A percentile compares a stretch with the other conserved stretches of the same genome.
Conservation (phyloP, 257 asterid genomes). For the Pogostemon cablin region DNA sequence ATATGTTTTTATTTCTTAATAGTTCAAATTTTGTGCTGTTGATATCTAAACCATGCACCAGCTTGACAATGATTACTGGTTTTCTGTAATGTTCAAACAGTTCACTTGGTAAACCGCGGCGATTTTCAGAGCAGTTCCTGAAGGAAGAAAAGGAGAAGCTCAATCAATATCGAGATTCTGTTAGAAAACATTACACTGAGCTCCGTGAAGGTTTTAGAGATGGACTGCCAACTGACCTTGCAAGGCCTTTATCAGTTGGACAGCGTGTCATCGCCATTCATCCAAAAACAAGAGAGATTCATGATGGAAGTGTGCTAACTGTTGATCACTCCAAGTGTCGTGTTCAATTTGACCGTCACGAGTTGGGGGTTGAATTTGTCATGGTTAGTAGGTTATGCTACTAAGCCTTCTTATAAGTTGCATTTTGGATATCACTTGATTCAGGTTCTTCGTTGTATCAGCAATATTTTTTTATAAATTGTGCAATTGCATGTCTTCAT, state of each 20-base stretch:
- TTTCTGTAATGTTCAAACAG: constrained; percentile 49
- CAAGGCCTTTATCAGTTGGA: constrained; percentile 90
- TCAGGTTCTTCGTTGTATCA: constrained; percentile 15
- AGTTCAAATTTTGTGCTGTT: constrained; percentile 16
- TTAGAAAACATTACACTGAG: constrained; percentile 82
- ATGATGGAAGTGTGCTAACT: constrained; percentile 87
- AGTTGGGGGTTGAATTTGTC: constrained; percentile 93
- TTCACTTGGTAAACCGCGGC: constrained; percentile 92
- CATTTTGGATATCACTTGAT: constrained; percentile 9
- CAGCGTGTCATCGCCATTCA: constrained; percentile 95
- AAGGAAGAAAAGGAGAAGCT: constrained; percentile 96
- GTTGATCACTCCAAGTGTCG: constrained; percentile 87
- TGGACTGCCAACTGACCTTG: constrained; percentile 89
- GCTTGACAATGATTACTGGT: constrained; percentile 20
- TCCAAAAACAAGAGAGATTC: constrained; percentile 90
- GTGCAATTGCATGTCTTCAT: constrained; percentile 18
- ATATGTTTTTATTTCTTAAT: neutral
- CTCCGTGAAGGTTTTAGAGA: constrained; percentile 85
- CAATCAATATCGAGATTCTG: constrained; percentile 83
- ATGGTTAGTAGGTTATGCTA: constrained; percentile 50
- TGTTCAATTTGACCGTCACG: constrained; percentile 91
- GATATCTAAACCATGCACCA: constrained; percentile 16
- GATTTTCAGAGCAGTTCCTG: constrained; percentile 89
- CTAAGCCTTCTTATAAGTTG: constrained; percentile 25
- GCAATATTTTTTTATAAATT: neutral